Percentiles rank a stretch among this genome's conserved stretches.
Evolutionary conservation across 495 filamentous ascomycete species (phyloP).

Genomic region (Aspergillus avenaceus): DNA sequence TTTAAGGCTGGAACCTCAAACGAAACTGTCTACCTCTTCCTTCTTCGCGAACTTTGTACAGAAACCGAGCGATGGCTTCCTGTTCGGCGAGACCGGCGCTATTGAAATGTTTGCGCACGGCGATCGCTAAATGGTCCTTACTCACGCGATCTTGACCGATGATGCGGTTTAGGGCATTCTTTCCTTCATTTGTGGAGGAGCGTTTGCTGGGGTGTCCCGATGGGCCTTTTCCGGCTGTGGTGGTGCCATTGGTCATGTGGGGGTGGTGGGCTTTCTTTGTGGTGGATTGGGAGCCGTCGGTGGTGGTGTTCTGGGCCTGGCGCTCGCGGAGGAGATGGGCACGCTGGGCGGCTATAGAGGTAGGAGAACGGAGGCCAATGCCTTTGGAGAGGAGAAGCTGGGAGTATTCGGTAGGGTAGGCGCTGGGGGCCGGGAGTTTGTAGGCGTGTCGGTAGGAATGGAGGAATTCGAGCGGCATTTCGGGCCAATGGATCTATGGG

Average conservation of each 20-base stretch:
- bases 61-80: conserved; percentile 80
- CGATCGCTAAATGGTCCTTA: conserved; percentile 74
- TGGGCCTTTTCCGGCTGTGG: conserved; percentile 2
- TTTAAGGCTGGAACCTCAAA: conserved; percentile 43
- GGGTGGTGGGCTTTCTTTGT: conserved; percentile 9
- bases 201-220: conserved; percentile 1
- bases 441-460: conserved; percentile 79
- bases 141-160: conserved; percentile 56
- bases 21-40: conserved; percentile 40
- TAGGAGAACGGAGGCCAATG: conserved; percentile 56
- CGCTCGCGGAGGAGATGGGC: conserved; percentile 25
- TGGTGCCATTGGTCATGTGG: conserved; percentile 11
- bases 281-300: neutral
- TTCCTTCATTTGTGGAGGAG: conserved; percentile 12
- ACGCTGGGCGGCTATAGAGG: conserved; percentile 39
- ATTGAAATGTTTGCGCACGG: conserved; percentile 89
- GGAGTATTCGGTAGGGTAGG: conserved; percentile 68
- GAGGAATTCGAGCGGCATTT: conserved; percentile 66
- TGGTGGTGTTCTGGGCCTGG: conserved; percentile 6
- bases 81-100: conserved; percentile 77
- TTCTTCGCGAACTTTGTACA: conserved; percentile 71
- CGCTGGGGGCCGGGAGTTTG: conserved; percentile 62
- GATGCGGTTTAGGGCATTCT: conserved; percentile 27
- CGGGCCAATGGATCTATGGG: conserved; percentile 68
- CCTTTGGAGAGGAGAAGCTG: conserved; percentile 68